phyloP scores from a whole-genome alignment of 371 early-diverging fungal genomes.

The Mortierella sp. region DNA sequence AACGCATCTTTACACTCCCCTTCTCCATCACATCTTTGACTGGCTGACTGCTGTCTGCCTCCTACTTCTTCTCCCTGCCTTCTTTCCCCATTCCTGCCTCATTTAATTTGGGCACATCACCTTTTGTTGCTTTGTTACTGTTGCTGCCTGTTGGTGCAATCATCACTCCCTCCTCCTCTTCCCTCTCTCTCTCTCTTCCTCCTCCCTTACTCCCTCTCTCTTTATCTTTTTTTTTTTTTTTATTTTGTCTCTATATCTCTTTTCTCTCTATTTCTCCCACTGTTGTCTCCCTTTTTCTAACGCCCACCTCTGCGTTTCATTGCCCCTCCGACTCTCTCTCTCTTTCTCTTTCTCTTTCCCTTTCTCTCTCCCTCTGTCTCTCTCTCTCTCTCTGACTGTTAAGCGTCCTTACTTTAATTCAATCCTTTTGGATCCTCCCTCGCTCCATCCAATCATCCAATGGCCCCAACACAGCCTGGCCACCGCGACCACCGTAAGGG shows the following conservation, averaged over 20 bases:
- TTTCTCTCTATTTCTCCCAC: slow-evolving; percentile 1
- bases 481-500: slow-evolving; percentile 27
- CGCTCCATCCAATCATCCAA: slow-evolving; percentile 1
- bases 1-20: no score
- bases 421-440: not conserved
- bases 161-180: not conserved
- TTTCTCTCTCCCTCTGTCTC: not conserved
- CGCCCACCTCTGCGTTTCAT: slow-evolving; percentile 7
- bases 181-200: not conserved
- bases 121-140: no score
- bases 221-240: not conserved
- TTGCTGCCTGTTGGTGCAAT: no score
- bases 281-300: slow-evolving; percentile 9
- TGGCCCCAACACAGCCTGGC: slow-evolving; percentile 34
- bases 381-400: not conserved
- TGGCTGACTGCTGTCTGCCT: no score
- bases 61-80: no score
- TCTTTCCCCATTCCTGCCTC: no score
- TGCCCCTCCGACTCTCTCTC: slow-evolving; percentile 4
- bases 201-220: not conserved
- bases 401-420: not conserved
- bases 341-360: slow-evolving; percentile 9
- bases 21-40: no score
- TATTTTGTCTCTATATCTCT: not conserved
- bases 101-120: no score